Base-by-base conservation (phyloP, 2,329 filamentous ascomycete genomes). In the Hypoxylon rubiginosum region DNA sequence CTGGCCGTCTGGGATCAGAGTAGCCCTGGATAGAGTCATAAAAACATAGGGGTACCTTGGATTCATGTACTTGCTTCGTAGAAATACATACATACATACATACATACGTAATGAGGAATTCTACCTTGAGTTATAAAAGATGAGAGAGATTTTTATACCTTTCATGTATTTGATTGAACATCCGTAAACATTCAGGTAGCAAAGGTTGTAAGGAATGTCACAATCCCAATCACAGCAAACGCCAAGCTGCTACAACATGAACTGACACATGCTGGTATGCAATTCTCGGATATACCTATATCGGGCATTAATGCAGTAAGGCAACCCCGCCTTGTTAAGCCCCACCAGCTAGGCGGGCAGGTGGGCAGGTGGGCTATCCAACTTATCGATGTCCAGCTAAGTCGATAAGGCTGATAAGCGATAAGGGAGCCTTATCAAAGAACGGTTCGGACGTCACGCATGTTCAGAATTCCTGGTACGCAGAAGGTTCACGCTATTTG, bases 371-470 rank as follows among this genome's bases (percentile, higher is more conserved):
- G 6, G 6, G 34, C 34, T 15, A 21, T 7, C 36, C 36, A 17
- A 43, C 39, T 21, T 19, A 21, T 39, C 34, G 32, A 15, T 43
- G n/a, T 21, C n/a, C 4, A n/a, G 39, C 39, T 19, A 4, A n/a
- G 15, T 41, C 39, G 39, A 43, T 43, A 43, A 43, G 39, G 6
- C 7, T 39, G 63, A 66, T 66, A 67, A 56, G 30, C 17, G 65
- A 67, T 67, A 67, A 67, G 57, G 24, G 3, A 52, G 34, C 30
- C 61, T 67, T 67, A 64, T 58, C 64, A 21, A 43, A 32, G 21
- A 51, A 36, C 21, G 34, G 34, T 49, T 39, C 41, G 15, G 32
- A 58, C 24, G 30, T 64, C 43, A 36, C 39, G 53, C 46, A 49
- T 51, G 13, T 19, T 43, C 39, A 19, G 43, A 26, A 46, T 9